phyloP scores from a whole-genome alignment of 169 alveolate species.

The Eimeria sp. region DNA sequence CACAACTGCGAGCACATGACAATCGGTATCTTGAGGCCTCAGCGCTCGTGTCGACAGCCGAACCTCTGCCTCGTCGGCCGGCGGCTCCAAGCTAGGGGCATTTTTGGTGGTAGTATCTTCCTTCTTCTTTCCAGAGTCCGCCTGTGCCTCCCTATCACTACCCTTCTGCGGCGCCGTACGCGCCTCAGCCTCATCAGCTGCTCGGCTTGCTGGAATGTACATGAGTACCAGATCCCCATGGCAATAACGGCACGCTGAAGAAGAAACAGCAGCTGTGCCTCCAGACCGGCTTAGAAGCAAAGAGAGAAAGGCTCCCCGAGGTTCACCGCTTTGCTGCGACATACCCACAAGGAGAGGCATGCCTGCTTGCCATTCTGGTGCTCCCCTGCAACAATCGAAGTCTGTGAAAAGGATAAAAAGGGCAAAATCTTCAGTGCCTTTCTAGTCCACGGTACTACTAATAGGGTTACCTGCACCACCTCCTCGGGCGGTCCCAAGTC shows the following conservation, averaged over 20 bases:
- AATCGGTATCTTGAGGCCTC: conserved; percentile 14
- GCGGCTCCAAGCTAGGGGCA: neutral
- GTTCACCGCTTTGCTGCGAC: conserved; percentile 75
- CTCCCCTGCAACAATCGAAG: neutral
- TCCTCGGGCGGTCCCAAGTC: conserved; percentile 72
- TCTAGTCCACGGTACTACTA: neutral
- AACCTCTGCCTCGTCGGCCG: neutral
- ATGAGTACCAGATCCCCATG: conserved; percentile 77
- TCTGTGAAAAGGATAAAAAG: neutral
- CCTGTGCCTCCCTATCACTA: neutral
- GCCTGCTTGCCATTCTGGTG: no score
- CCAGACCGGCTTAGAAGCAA: conserved; percentile 43
- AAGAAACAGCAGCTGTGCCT: conserved; percentile 34
- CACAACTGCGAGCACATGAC: conserved; percentile 79
- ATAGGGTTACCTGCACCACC: conserved; percentile 54
- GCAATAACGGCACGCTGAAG: conserved; percentile 13
- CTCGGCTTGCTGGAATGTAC: conserved; percentile 25
- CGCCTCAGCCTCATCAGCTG: neutral
- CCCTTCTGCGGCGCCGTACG: neutral
- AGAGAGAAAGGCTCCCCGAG: conserved; percentile 53
- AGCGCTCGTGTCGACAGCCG: neutral
- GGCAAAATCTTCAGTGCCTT: neutral
- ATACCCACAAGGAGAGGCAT: neutral
- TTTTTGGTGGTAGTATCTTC: neutral
- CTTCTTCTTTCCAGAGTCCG: conserved; percentile 14